Percentiles rank a stretch among this genome's conserved stretches.
phyloP scores from a whole-genome alignment of 2,329 filamentous ascomycete genomes.

The Capronia coronata region DNA sequence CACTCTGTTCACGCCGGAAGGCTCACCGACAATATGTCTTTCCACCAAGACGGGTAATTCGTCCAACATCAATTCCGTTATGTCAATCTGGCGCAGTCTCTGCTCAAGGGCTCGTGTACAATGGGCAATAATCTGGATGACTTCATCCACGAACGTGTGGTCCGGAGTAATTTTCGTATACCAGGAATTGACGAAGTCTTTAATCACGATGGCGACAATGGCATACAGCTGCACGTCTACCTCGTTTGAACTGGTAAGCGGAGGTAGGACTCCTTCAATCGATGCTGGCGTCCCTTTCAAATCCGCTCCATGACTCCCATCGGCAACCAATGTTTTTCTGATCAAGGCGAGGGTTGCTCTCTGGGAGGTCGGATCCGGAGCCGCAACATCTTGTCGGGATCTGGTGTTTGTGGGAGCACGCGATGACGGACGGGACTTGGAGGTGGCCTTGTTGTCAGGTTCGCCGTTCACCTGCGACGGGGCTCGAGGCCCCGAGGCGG shows the following conservation, averaged over 20 bases:
- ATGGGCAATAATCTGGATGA: conserved; percentile 86
- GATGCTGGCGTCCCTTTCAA: conserved; percentile 58
- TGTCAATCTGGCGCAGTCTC: conserved; percentile 70
- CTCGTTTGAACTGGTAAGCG: conserved; percentile 88
- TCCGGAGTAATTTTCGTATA: conserved; percentile 89
- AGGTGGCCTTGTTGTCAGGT: conserved; percentile 23
- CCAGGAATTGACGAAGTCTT: conserved; percentile 88
- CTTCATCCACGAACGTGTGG: conserved; percentile 76
- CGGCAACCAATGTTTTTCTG: conserved; percentile 66
- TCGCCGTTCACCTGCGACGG: conserved; percentile 21
- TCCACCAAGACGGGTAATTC: conserved; percentile 79
- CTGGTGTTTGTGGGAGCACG: conserved; percentile 31
- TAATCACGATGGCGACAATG: conserved; percentile 79
- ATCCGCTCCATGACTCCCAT: conserved; percentile 39
- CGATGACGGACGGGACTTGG: conserved; percentile 30
- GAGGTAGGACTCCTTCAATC: conserved; percentile 77
- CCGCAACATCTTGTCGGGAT: conserved; percentile 28
- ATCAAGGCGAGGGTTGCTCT: conserved; percentile 74
- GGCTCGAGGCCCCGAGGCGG: conserved; percentile 20
- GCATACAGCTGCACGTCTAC: conserved; percentile 91
- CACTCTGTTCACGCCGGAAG: conserved; percentile 3
- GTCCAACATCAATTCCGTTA: conserved; percentile 76
- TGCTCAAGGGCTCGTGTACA: conserved; percentile 84
- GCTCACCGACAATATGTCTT: conserved; percentile 69
- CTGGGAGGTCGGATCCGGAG: conserved; percentile 56